Evolutionary conservation across 768 basidiomycete genomes (phyloP).

Genomic region (Boletus pseudo-olivaceus): DNA sequence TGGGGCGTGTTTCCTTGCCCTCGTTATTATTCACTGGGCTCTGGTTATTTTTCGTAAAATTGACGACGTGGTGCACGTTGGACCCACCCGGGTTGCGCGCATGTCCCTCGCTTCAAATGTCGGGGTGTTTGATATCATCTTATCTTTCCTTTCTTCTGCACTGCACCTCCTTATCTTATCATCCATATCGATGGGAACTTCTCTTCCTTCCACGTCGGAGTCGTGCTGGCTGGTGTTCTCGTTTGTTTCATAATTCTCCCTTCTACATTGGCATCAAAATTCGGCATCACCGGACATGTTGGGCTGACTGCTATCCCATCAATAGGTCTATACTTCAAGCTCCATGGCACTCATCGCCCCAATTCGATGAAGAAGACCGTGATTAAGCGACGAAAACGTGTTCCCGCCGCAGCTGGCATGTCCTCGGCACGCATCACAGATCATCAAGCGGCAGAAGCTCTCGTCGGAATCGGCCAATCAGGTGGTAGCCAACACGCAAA

Average conservation of each 20-base stretch:
- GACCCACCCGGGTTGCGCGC: constrained; percentile 18
- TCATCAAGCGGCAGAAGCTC: constrained; percentile 85
- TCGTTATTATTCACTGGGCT: constrained; percentile 8
- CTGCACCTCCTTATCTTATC: constrained; percentile 26
- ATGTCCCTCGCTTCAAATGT: constrained; percentile 19
- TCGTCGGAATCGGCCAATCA: constrained; percentile 74
- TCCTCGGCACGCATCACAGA: constrained; percentile 61
- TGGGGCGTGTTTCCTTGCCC: constrained; percentile 20
- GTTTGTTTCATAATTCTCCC: background rate
- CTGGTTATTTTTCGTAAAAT: constrained; percentile 19
- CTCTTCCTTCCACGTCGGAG: constrained; percentile 14
- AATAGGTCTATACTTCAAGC: constrained; percentile 94
- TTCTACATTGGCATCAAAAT: background rate
- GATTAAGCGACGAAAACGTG: constrained; percentile 96
- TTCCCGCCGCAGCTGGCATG: constrained; percentile 72
- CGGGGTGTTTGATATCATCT: constrained; percentile 10
- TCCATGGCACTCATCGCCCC: constrained; percentile 95
- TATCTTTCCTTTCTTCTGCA: constrained; percentile 20
- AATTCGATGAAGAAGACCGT: constrained; percentile 99
- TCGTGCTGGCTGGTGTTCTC: background rate
- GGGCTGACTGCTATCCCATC: constrained; percentile 17
- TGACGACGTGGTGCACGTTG: constrained; percentile 20
- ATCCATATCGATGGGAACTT: constrained; percentile 3
- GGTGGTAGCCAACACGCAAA: constrained; percentile 34
- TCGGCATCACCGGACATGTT: background rate